These are phyloP conservation scores for Echinosophora koreensis DNA, from an alignment of 306 rosid species.

Conservation along the genomic window DNA sequence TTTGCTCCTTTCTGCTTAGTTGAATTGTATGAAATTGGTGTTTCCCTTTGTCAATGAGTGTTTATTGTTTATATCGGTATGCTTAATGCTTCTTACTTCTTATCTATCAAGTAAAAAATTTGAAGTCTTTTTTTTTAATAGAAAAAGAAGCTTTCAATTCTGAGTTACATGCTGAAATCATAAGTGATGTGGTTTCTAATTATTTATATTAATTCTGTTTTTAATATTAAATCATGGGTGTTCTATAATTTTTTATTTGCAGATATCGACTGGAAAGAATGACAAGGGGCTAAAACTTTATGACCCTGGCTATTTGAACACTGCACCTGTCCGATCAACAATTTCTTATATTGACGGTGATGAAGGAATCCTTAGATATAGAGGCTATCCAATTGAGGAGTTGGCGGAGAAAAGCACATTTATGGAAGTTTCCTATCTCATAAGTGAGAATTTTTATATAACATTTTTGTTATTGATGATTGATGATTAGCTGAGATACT, in stretches of 20 bases:
- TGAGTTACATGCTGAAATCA: not conserved
- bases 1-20: conserved; percentile 19
- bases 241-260: conserved; percentile 37
- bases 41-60: conserved; percentile 5
- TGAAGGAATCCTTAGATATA: conserved; percentile 90
- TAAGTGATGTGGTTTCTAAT: not conserved
- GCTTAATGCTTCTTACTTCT: not conserved
- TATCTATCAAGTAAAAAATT: not conserved
- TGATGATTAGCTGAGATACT: conserved; percentile 14
- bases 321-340: conserved; percentile 92
- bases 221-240: conserved; percentile 29
- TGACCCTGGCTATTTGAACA: conserved; percentile 93
- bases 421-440: conserved; percentile 84
- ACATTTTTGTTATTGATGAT: not conserved
- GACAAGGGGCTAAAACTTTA: conserved; percentile 89
- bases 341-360: conserved; percentile 93
- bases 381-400: conserved; percentile 96
- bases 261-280: conserved; percentile 75
- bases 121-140: not conserved
- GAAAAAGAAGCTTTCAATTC: not conserved
- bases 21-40: conserved; percentile 8
- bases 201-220: not conserved
- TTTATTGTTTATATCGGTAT: not conserved
- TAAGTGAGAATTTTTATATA: conserved; percentile 57
- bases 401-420: conserved; percentile 88